Evolutionary conservation across 73 alveolate genomes (phyloP).

Genomic region (Paramecium bursaria): DNA sequence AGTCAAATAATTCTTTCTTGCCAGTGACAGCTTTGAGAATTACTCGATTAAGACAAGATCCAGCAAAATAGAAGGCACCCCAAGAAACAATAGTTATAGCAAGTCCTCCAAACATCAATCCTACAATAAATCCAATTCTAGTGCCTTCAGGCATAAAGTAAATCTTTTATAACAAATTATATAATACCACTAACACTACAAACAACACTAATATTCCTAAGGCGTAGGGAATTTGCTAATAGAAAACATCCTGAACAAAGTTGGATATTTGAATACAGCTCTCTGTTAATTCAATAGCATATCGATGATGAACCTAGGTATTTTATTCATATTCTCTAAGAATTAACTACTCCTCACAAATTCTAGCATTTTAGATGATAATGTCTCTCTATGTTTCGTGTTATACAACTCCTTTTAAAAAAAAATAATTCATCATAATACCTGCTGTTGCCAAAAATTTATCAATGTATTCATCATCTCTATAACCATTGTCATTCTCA

Average conservation of each 20-base stretch:
- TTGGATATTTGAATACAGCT: slow-evolving; percentile 37
- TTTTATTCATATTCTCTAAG: slow-evolving; percentile 54
- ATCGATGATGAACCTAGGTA: slow-evolving; percentile 44
- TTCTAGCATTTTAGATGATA: too few species aligned
- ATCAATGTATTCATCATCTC: too few species aligned
- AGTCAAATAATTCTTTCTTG: slow-evolving; percentile 16
- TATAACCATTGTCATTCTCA: too few species aligned
- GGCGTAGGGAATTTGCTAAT: not conserved
- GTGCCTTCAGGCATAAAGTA: slow-evolving; percentile 54
- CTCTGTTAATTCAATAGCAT: slow-evolving; percentile 42
- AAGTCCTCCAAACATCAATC: slow-evolving; percentile 27
- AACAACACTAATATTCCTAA: not conserved
- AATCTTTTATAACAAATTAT: not conserved
- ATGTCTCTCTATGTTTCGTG: too few species aligned
- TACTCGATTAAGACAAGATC: slow-evolving; percentile 1
- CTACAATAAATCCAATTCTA: slow-evolving; percentile 39
- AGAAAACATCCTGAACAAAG: slow-evolving; percentile 15
- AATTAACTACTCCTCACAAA: slow-evolving; percentile 33
- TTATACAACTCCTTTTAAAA: too few species aligned
- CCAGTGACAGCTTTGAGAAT: not conserved
- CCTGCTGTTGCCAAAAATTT: too few species aligned
- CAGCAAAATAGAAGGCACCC: slow-evolving; percentile 50
- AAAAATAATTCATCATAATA: too few species aligned
- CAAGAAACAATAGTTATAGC: slow-evolving; percentile 19
- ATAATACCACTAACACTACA: slow-evolving; percentile 17